Conservation (phyloP, 176 grass and related monocot species). For the Aegilops umbellulata region DNA sequence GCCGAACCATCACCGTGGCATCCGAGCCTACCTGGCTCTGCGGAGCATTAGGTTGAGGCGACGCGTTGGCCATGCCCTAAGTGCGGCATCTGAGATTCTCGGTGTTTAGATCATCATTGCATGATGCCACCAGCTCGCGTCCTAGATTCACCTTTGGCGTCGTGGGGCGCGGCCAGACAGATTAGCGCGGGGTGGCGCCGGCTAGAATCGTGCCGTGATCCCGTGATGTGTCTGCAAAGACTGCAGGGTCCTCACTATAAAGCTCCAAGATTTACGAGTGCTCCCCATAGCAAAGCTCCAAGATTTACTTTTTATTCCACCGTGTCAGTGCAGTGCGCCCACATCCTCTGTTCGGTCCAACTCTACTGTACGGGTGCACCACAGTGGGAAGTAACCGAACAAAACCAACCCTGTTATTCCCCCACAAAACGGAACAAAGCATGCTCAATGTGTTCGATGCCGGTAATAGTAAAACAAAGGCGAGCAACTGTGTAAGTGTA, state of each 20-base stretch:
- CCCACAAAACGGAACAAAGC: slow-evolving; percentile 10
- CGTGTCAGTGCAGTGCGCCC: background rate
- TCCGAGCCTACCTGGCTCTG: too few species aligned
- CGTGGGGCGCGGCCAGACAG: background rate
- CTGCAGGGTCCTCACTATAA: background rate
- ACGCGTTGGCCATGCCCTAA: too few species aligned
- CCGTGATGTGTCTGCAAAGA: background rate
- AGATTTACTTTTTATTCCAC: slow-evolving; percentile 13
- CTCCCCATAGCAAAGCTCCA: background rate
- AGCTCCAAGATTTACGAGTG: background rate
- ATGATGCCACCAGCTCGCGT: background rate
- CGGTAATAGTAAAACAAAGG: background rate
- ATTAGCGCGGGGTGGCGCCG: background rate
- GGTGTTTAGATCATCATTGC: background rate
- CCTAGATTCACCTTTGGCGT: background rate
- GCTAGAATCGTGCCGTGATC: background rate
- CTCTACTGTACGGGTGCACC: background rate
- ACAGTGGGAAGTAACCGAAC: background rate
- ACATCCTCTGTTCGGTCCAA: background rate
- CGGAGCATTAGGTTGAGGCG: too few species aligned
- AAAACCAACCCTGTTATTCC: background rate
- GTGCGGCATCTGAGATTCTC: background rate
- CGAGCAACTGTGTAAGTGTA: background rate
- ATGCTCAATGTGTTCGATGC: background rate
- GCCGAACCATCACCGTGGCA: too few species aligned